Percentiles rank a stretch among this genome's conserved stretches.
Conservation (phyloP, 1,139 yeast species). For the Kodamaea sp. region DNA sequence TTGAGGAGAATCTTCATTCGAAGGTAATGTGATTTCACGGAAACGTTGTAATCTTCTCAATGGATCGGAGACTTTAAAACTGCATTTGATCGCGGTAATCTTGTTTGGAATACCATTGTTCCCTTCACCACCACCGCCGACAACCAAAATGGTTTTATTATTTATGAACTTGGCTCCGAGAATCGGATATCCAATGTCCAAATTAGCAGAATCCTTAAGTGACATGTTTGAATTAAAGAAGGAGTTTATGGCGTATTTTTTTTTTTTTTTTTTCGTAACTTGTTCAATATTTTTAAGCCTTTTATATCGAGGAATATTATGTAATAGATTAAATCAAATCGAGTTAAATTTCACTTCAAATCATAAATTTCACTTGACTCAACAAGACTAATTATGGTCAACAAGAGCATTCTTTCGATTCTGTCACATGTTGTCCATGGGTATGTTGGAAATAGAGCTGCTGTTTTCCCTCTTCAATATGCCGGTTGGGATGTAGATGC, state of each 20-base stretch:
- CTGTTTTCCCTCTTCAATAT: conserved; percentile 70
- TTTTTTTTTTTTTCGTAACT: conserved; percentile 2
- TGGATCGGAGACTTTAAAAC: conserved; percentile 50
- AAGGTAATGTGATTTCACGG: conserved; percentile 59
- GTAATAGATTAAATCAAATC: background rate
- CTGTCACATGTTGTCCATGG: conserved; percentile 89
- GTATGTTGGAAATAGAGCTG: conserved; percentile 19
- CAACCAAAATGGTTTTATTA: conserved; percentile 59
- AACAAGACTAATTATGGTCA: conserved; percentile 3
- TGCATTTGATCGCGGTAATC: conserved; percentile 64
- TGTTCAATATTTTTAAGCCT: background rate
- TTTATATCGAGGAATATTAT: background rate
- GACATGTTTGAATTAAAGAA: conserved; percentile 22
- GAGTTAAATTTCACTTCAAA: background rate
- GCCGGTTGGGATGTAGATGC: conserved; percentile 85
- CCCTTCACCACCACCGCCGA: conserved; percentile 97
- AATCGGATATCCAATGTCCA: conserved; percentile 75
- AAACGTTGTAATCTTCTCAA: conserved; percentile 53
- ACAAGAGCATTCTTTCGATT: conserved; percentile 26
- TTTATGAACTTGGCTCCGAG: conserved; percentile 72
- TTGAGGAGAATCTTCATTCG: conserved; percentile 72
- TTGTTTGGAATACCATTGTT: conserved; percentile 84
- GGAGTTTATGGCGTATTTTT: conserved; percentile 2
- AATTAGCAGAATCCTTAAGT: conserved; percentile 33
- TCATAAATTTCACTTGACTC: background rate